phyloP scores from a whole-genome alignment of 805 yeast genomes.

The Debaryomyces tyrocola region DNA sequence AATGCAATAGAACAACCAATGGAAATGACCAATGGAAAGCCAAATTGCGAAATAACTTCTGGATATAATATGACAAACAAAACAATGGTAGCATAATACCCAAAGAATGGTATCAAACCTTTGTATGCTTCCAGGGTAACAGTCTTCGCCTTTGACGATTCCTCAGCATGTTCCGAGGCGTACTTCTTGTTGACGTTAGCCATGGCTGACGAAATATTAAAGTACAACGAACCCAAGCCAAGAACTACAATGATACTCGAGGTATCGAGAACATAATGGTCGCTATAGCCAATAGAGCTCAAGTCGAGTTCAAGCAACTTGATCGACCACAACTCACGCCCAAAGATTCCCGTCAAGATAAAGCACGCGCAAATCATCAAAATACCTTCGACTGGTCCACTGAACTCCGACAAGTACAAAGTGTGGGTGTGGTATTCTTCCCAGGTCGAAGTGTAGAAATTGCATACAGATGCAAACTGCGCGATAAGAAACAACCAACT shows the following conservation, averaged over 20 bases:
- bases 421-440: constrained; percentile 92
- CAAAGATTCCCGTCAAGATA: constrained; percentile 62
- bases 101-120: constrained; percentile 70
- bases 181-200: constrained; percentile 55
- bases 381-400: constrained; percentile 97
- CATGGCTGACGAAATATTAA: constrained; percentile 69
- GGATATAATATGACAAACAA: constrained; percentile 53
- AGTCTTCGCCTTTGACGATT: constrained; percentile 24
- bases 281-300: constrained; percentile 28
- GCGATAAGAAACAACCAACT: constrained; percentile 59
- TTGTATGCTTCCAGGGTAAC: constrained; percentile 42
- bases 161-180: constrained; percentile 22
- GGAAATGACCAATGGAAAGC: constrained; percentile 61
- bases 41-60: constrained; percentile 42
- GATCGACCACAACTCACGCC: constrained; percentile 66
- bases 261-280: constrained; percentile 33
- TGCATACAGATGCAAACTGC: constrained; percentile 73
- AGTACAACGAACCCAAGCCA: constrained; percentile 55
- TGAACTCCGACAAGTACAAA: constrained; percentile 70
- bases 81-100: constrained; percentile 50
- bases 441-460: constrained; percentile 91
- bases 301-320: constrained; percentile 43
- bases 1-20: constrained; percentile 79
- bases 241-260: constrained; percentile 46
- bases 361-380: constrained; percentile 58